Conservation (phyloP, 345 rosid genomes). For the Populus tremula region DNA sequence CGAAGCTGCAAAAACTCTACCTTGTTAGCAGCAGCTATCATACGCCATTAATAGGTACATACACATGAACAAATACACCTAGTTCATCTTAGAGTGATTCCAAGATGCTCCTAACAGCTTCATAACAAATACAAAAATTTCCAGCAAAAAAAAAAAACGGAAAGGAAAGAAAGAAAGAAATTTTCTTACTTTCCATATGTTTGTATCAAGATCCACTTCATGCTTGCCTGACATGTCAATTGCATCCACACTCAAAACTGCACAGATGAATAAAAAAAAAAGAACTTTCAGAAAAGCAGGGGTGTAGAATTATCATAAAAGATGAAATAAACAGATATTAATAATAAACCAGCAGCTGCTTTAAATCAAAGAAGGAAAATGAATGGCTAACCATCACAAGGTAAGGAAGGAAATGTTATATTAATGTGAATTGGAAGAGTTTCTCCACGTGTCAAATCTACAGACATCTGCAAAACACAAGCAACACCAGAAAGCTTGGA, state of each 20-base stretch:
- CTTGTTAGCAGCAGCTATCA: not conserved
- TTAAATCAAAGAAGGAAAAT: conserved; percentile 1
- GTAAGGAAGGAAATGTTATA: conserved; percentile 84
- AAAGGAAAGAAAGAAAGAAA: not conserved
- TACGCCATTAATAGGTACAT: not conserved
- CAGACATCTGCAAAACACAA: conserved; percentile 70
- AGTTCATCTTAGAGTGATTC: not conserved
- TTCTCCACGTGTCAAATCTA: conserved; percentile 95
- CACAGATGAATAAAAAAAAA: conserved; percentile 6
- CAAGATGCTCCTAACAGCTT: not conserved
- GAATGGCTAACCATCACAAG: conserved; percentile 71
- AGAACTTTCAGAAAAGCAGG: conserved; percentile 7
- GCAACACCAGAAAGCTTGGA: not conserved
- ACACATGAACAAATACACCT: not conserved
- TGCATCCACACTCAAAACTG: conserved; percentile 95
- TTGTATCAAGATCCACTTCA: conserved; percentile 98
- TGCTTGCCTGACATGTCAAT: conserved; percentile 99
- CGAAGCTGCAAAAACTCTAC: conserved; percentile 73
- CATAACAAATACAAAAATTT: not conserved
- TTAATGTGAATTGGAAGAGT: conserved; percentile 88
- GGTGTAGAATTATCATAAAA: not conserved
- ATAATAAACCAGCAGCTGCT: not conserved
- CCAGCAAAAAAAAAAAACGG: not conserved
- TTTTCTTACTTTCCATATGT: conserved; percentile 84
- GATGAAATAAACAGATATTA: not conserved